Base-by-base conservation (phyloP, 2,329 filamentous ascomycete genomes). In the Fusarium tanahbumbuense region DNA sequence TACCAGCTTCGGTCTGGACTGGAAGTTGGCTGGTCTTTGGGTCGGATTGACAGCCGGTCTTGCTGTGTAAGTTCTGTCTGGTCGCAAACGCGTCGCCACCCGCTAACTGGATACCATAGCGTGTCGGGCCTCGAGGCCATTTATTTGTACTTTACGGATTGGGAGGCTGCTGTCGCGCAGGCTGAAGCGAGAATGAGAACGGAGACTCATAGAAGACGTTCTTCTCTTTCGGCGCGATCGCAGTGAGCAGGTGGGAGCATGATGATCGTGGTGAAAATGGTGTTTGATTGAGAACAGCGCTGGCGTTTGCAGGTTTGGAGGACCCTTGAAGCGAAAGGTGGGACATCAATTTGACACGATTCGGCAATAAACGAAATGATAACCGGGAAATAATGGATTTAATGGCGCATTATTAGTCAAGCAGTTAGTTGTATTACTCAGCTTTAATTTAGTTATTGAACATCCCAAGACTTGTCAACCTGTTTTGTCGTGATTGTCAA, bases 11-110 rank as follows among this genome's bases (percentile, higher is more conserved):
- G 90, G 88, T 0, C 80, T 94, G 3, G 84, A 84, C 7, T 96
- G 92, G 93, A 88, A 89, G 45, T 81, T 98, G 30, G 84, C 88
- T 56, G 94, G 94, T 1, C 83, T 98, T 5, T 97, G 94, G 94
- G 83, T 85, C n/a, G 92, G 92, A 4, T 86, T 93, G 10, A 91
- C 91, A 1, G 78, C 96, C 65, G 94, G 92, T 1, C 82, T 97
- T 13, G 79, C 83, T 7, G 80, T 92, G 83, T 86, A 75, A 82
- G 84, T 83, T 10, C 0, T 8, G 4, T 1, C 9, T 4, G 2
- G 3, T 18, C 6, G n/a, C n/a, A 25, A 20, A n/a, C 10, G 3
- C 4, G 9, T 1, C 3, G 3, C n/a, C 1, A 1, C 23, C 3
- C 20, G 8, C 59, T 71, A 46, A 71, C 18, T 8, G 10, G 1